Conservation (phyloP, 225 moss, liverwort and hornwort genomes). For the Pleurozium schreberi region DNA sequence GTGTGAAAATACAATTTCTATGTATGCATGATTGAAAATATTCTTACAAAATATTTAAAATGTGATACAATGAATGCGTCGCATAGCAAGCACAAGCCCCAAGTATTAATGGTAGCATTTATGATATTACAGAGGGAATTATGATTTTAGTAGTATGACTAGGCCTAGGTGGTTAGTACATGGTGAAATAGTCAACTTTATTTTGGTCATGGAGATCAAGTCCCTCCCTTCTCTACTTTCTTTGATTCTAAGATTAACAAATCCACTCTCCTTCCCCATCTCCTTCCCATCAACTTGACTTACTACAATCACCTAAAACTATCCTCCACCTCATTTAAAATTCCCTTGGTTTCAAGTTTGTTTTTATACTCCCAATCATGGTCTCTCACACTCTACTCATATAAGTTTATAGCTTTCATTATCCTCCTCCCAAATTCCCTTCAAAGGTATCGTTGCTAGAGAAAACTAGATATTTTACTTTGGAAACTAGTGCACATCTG, state of each 20-base stretch:
- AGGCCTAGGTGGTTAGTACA: background rate
- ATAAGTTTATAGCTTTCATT: background rate
- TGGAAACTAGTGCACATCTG: rapidly evolving
- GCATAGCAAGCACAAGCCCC: too few relatives aligned
- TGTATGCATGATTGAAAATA: too few relatives aligned
- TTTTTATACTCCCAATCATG: background rate
- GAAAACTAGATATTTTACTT: background rate
- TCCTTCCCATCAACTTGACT: background rate
- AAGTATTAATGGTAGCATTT: too few relatives aligned
- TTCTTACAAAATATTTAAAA: too few relatives aligned
- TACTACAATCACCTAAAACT: background rate
- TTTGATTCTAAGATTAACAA: background rate
- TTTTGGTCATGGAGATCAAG: background rate
- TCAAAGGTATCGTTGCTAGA: background rate
- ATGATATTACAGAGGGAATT: too few relatives aligned
- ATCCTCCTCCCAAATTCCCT: background rate
- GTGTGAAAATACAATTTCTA: too few relatives aligned
- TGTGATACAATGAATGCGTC: too few relatives aligned
- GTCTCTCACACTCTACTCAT: background rate
- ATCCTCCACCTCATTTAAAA: background rate
- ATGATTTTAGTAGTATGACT: too few relatives aligned
- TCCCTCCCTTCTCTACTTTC: background rate
- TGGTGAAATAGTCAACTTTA: background rate
- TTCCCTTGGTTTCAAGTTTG: background rate
- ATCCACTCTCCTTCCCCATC: background rate